Evolutionary conservation across 768 basidiomycete species (phyloP), one percentile per base, ranked within the genome.

Genomic region (Tylopilus sp.): DNA sequence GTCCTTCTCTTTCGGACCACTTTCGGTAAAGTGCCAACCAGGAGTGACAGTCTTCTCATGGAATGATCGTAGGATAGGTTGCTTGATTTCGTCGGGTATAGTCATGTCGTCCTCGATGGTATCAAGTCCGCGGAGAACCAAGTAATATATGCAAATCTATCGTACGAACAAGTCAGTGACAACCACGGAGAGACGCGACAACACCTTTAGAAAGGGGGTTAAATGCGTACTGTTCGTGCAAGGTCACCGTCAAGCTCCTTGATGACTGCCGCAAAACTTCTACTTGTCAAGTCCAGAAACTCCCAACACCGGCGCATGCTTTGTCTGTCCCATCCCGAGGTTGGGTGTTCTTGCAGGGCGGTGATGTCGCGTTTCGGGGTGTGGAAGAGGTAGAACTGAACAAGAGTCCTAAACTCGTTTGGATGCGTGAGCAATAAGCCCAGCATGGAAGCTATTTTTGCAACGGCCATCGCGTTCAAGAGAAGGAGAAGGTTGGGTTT

Each of bases 21-120:
- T 84, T 30, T 83, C 91, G 36, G 80, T 73, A 66, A 88, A 99
- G 17, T 75, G 84, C 93, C 94, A 98, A 22, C 92, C 94, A 0
- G 88, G 84, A 1, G 83, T 82, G 21, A 87, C 73, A 5, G 88
- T 86, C 59, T 86, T 81, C 61, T 82, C 69, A 72, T 95, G 86
- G 71, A 98, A 94, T 1, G 81, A 71, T 10, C 91, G 83, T 30
- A 99, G 77, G 25, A 98, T 62, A 3, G 91, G 86, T 48, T 93
- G 90, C 67, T 99, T 99, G 60, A 86, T 69, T 17, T 82, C 73
- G 69, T 93, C 91, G 1, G 90, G 79, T 50, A 99, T 81, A 0
- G 93, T 90, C 94, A 98, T 98, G 73, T 99, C 95, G 69, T 99
- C 95, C 69, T 98, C 95, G 56, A 99, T 82, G 4, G 95, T 99